Base-by-base conservation (phyloP, 805 yeast species). In the Tetrapisispora arboricola region DNA sequence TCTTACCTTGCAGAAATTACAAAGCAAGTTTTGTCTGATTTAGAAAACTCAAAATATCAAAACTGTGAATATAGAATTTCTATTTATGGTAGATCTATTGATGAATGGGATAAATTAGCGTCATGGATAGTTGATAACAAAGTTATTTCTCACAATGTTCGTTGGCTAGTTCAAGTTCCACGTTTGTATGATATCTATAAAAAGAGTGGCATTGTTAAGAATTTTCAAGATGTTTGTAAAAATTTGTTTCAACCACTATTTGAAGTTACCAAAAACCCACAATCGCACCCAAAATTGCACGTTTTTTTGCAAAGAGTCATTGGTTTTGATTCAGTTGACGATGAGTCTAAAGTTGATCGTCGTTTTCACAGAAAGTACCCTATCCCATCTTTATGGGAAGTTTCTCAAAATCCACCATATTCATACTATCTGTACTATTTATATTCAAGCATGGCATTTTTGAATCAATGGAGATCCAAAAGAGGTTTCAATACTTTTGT, bases 241-340 rank as follows among this genome's bases (percentile, higher is more conserved):
- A 92, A 92, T 58, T 54, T 92, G 24, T 92, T 92, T 64, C 70
- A 75, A 58, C 99, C 98, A 6, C 67, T 92, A 44, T 87, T 83
- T 60, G 95, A 92, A 60, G 98, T 85, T 7, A 78, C 95, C 3
- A 71, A 77, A 51, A 74, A 88, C 60, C 98, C 99, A 9, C 50
- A 71, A 40, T 71, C 80, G 7, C 88, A 88, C 63, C 98, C 98
- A n/a, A 92, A 92, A 60, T 70, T 92, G 42, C 82, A 81, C 55
- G 72, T 87, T 4, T 88, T 92, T 60, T 66, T 92, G 51, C 94
- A 87, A 65, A 75, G 98, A 52, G 97, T 92, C 3, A 82, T 92
- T 54, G 99, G 99, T 0, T 92, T 92, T 63, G 99, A 92, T 63
- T 85, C 96, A 4, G 99, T 92, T 26, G 99, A 92, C 63, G 99